Evolutionary conservation across 2,329 filamentous ascomycete species (phyloP).

Genomic region (Lomentospora prolificans): DNA sequence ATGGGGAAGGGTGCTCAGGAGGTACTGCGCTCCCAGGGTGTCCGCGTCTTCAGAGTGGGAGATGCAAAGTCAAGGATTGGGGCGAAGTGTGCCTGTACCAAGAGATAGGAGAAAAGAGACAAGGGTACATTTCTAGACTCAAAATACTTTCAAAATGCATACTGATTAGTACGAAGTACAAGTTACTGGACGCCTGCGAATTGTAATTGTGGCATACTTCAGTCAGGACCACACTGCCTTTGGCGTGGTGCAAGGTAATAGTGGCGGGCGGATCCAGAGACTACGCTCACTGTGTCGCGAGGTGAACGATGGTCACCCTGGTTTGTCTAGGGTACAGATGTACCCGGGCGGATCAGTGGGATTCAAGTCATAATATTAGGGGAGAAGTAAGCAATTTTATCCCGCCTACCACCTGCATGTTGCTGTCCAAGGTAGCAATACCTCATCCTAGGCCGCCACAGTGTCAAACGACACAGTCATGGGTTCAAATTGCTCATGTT

Average conservation of each 20-base stretch:
- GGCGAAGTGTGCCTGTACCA: too few species aligned
- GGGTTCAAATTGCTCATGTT: neutral
- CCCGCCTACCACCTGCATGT: neutral
- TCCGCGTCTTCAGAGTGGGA: too few species aligned
- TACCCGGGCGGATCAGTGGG: neutral
- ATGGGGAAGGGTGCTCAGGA: too few species aligned
- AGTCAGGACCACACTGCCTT: neutral
- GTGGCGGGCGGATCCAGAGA: neutral
- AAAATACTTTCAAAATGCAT: too few species aligned
- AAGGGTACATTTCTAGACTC: too few species aligned
- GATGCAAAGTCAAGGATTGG: too few species aligned
- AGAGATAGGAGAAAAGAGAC: too few species aligned
- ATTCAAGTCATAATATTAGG: neutral
- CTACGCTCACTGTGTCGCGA: neutral
- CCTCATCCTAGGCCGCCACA: neutral
- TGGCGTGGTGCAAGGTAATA: neutral
- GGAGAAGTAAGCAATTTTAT: conserved; percentile 1
- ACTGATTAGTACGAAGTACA: too few species aligned
- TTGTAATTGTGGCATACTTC: neutral
- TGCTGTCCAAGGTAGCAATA: neutral
- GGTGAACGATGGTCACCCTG: neutral
- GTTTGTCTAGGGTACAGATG: neutral
- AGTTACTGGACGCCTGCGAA: too few species aligned
- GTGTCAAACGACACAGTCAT: neutral
- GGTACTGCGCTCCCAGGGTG: too few species aligned